Conservation (phyloP, 345 rosid genomes). For the Moricandia arvensis region DNA sequence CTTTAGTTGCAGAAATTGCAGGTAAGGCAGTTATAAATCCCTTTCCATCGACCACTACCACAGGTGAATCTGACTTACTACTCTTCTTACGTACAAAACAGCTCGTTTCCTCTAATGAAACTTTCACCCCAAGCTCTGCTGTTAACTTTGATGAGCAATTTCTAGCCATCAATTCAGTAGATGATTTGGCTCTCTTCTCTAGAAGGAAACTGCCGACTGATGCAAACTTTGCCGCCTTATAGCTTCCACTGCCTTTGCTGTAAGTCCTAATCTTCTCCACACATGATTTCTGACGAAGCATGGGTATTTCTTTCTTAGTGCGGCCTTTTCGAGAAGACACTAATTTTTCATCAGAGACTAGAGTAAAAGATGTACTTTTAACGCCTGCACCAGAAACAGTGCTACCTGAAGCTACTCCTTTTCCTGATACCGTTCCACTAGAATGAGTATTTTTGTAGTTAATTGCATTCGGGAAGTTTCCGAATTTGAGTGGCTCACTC, state of each 20-base stretch:
- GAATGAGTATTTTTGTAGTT: constrained; percentile 47
- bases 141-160: constrained; percentile 36
- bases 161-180: constrained; percentile 24
- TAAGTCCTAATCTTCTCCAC: constrained; percentile 37
- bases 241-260: constrained; percentile 35
- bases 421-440: constrained; percentile 46
- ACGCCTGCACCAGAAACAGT: constrained; percentile 46
- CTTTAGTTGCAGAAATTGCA: constrained; percentile 16
- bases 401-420: constrained; percentile 42
- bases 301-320: constrained; percentile 58
- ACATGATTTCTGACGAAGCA: constrained; percentile 67
- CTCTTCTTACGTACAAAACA: constrained; percentile 26
- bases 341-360: constrained; percentile 60
- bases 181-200: constrained; percentile 37
- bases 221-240: constrained; percentile 38
- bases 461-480: constrained; percentile 37
- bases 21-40: constrained; percentile 29
- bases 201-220: constrained; percentile 41
- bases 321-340: constrained; percentile 59
- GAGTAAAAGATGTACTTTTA: constrained; percentile 58
- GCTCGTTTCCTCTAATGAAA: constrained; percentile 25
- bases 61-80: constrained; percentile 28
- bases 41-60: constrained; percentile 30
- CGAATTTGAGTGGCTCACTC: constrained; percentile 44
- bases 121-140: constrained; percentile 38